phyloP scores from a whole-genome alignment of 495 filamentous ascomycete genomes.

The Chaetomidium leptoderma region DNA sequence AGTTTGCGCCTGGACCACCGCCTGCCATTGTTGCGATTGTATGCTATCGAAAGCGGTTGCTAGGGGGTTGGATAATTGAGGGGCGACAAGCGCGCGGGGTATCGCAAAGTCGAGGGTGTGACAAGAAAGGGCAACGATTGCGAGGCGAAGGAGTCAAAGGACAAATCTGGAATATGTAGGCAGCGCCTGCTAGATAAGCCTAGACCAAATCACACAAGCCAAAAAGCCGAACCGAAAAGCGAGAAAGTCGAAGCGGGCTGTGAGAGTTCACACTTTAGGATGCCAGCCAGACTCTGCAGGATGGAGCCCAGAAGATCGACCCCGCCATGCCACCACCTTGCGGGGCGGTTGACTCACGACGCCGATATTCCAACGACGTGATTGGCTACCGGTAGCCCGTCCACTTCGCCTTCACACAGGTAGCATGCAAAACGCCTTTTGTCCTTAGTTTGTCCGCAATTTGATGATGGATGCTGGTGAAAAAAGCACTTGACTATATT shows the following conservation, averaged over 20 bases:
- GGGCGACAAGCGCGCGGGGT: slow-evolving; percentile 22
- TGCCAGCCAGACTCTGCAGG: neutral
- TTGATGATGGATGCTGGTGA: too few relatives aligned
- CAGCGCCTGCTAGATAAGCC: neutral
- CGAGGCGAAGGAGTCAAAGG: too few relatives aligned
- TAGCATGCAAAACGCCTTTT: neutral
- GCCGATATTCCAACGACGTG: neutral
- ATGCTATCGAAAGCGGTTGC: neutral
- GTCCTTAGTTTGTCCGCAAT: too few relatives aligned
- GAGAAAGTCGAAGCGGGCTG: neutral
- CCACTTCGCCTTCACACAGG: neutral
- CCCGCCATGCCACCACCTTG: neutral
- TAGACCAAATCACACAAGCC: too few relatives aligned
- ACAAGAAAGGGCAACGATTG: neutral
- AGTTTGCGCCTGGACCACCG: slow-evolving; percentile 50
- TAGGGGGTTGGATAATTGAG: neutral
- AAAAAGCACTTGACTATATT: too few relatives aligned
- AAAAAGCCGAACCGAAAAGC: too few relatives aligned
- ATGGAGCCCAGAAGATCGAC: neutral
- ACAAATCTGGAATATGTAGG: neutral
- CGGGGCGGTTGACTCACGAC: slow-evolving; percentile 2
- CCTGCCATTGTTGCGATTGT: slow-evolving; percentile 53
- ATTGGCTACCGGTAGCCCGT: neutral
- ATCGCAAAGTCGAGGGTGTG: neutral
- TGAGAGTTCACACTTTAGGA: neutral